Evolutionary conservation across 192 early-diverging fungal genomes (phyloP), one percentile per base, ranked within the genome.

Genomic region (Linnemannia elongata): DNA sequence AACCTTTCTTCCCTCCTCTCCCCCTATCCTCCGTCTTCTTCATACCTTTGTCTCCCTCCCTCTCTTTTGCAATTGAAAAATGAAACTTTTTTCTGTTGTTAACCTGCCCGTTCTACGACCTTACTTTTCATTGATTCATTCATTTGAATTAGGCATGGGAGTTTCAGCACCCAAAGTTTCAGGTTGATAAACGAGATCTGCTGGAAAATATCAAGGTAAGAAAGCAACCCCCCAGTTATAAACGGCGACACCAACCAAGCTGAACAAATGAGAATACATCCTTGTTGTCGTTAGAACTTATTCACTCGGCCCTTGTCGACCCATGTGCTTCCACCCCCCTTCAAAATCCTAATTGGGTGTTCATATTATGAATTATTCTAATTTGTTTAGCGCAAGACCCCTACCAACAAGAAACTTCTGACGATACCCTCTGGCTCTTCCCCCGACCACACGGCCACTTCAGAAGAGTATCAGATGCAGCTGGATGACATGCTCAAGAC

Each of bases 151-250:
- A 92, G 91, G 88, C 89, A 24, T 94, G 93, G 94, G 94, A 94
- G 75, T 95, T 94, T 84, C 84, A 88, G n/a, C 94, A 95, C 82
- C 94, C 94, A 66, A 85, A 93, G 71, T 94, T 94, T 69, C 92
- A 91, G 55, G 85, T 90, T 18, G 89, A 93, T 66, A 91, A 90
- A 60, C 87, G 89, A 79, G 90, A 93, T 80, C 75, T 91, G 55
- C 71, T 94, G 52, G 90, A 91, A 54, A 88, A 91, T 41, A 93
- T 94, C 63, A 91, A 90, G 69, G 90, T 91, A 89, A 71, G n/a
- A 18, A 9, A 39, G n/a, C n/a, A n/a, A n/a, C n/a, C n/a, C n/a
- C 6, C 3, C 38, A 22, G 24, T 36, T 10, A 45, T 44, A 30
- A 73, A 47, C 8, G 30, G 17, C 49, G 5, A 52, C 49, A 20